Evolutionary conservation across 805 yeast species (phyloP).

Genomic region (Myxozyma vanderwaltii): DNA sequence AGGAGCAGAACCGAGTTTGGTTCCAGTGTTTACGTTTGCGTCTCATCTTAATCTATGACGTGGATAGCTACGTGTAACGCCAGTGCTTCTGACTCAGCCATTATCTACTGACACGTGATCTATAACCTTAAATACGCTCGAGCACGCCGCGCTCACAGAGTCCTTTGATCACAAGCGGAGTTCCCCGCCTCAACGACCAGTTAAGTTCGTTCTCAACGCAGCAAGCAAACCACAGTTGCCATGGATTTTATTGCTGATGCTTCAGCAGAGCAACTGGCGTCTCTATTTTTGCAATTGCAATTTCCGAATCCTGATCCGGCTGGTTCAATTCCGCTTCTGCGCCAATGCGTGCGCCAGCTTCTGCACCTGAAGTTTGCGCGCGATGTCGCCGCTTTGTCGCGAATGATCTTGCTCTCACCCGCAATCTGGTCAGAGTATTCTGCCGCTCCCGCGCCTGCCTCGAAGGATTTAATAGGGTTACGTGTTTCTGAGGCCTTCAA

Average conservation of each 20-base stretch:
- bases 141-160: not conserved
- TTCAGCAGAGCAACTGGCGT: slow-evolving; percentile 6
- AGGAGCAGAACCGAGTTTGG: not conserved
- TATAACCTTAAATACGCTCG: too few relatives aligned
- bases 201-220: not conserved
- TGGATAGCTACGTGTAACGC: not conserved
- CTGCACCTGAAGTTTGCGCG: slow-evolving; percentile 6
- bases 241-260: slow-evolving; percentile 3
- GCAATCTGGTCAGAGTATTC: slow-evolving; percentile 14
- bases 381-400: slow-evolving; percentile 23
- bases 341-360: slow-evolving; percentile 6
- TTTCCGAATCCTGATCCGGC: slow-evolving; percentile 12
- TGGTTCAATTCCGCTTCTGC: slow-evolving; percentile 6
- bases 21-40: not conserved
- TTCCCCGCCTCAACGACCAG: slow-evolving; percentile 1
- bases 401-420: slow-evolving; percentile 24
- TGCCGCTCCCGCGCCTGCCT: not conserved
- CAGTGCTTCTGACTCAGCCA: not conserved
- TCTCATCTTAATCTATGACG: not conserved
- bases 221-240: not conserved
- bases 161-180: too few relatives aligned
- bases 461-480: not conserved
- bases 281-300: slow-evolving; percentile 19
- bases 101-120: not conserved
- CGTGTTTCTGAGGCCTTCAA: slow-evolving; percentile 16